Base-by-base conservation (phyloP, 2,329 filamentous ascomycete species). In the Diatrype stigma region DNA sequence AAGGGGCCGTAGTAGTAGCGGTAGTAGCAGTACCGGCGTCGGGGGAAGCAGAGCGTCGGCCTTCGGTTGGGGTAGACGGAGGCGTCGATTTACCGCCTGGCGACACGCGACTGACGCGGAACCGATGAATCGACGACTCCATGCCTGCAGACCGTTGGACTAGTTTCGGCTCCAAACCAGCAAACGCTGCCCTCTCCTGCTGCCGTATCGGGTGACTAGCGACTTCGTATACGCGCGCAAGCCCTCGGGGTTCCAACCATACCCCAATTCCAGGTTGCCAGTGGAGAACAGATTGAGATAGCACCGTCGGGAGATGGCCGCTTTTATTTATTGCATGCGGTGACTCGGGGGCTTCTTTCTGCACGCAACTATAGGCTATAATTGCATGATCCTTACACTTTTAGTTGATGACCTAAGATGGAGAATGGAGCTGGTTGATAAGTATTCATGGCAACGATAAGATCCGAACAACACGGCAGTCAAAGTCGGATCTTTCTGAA, bases 1-100 rank as follows among this genome's bases (percentile, higher is more conserved):
- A 59, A 60, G 57, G 60, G 58, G 51, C 59, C 60, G 56, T 60
- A 54, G 60, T 61, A 55, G 63, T 59, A 44, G 60, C 60, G 45
- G 62, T 56, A 52, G 45, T 47, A 46, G 47, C 48, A 40, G 46
- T 34, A 42, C n/a, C 42, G 45, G 28, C 48, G 49, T 45, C 34
- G 34, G 56, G 57, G 34, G 58, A 59, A 37, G 54, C 55, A 21
- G 60, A 61, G 46, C 56, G 57, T n/a, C 57, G 55, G 42, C 50
- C 47, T 42, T 52, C 45, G 42, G 56, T 38, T 28, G 53, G 37
- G n/a, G 49, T 44, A 19, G 45, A 49, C 45, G 51, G 55, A 30
- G 28, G 37, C 23, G 30, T 54, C 47, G 34, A 26, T 44, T 26
- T 34, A 38, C 19, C 23, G 19, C 19, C 35, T 46, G 48, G 32